Percentiles rank a stretch among this genome's conserved stretches.
phyloP scores from a whole-genome alignment of 352 stramenopile species.

The Globisporangium nodosum region DNA sequence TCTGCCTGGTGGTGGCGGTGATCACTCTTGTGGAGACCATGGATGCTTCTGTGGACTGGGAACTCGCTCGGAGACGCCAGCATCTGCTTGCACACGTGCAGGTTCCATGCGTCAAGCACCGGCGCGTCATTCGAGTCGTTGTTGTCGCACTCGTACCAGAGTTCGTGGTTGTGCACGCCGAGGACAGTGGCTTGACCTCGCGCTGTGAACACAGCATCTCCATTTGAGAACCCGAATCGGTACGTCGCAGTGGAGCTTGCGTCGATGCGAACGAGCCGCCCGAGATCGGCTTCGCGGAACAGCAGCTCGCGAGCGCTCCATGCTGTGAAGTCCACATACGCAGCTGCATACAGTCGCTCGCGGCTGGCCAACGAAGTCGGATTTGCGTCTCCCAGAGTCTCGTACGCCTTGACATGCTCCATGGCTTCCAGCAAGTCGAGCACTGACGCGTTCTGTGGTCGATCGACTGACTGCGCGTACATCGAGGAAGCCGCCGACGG shows the following conservation, averaged over 20 bases:
- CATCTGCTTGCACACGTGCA: constrained; percentile 43
- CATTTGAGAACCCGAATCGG: constrained; percentile 33
- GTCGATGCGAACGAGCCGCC: constrained; percentile 30
- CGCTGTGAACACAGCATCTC: constrained; percentile 56
- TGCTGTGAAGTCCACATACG: constrained; percentile 20
- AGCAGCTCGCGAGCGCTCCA: constrained; percentile 23
- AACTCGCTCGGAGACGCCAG: constrained; percentile 33
- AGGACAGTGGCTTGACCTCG: constrained; percentile 57
- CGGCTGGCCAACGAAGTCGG: neutral
- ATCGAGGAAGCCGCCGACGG: constrained; percentile 10
- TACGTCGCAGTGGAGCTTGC: constrained; percentile 16
- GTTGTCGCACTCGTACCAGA: constrained; percentile 56
- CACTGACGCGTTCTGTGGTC: constrained; percentile 34
- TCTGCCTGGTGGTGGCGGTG: neutral
- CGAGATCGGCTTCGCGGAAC: constrained; percentile 31
- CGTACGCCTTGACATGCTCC: constrained; percentile 22
- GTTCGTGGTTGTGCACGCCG: constrained; percentile 49
- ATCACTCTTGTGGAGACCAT: neutral
- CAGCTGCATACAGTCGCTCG: constrained; percentile 16
- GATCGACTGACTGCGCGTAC: constrained; percentile 6
- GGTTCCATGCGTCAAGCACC: constrained; percentile 37
- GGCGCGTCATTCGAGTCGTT: neutral
- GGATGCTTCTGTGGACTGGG: constrained; percentile 26
- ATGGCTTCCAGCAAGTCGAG: constrained; percentile 27
- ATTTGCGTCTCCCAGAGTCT: neutral